Conservation (phyloP, 1,284 basidiomycete species). For the Lignosus rhinocerotis region DNA sequence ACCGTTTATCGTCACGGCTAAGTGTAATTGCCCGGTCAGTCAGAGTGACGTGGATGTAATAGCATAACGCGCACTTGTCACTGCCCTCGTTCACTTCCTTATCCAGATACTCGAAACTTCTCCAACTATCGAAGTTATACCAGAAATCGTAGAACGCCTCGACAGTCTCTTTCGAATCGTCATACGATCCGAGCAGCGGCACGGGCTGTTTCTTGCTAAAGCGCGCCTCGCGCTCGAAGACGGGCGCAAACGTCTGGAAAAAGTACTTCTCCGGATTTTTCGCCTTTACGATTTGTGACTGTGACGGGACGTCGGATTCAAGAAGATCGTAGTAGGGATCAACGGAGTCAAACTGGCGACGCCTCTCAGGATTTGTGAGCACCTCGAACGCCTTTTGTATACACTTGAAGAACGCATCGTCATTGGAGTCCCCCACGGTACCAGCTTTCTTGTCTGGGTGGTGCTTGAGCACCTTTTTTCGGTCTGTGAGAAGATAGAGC, state of each 20-base stretch:
- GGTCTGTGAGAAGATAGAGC: slow-evolving; percentile 53
- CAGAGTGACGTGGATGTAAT: background rate
- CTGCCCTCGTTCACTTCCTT: slow-evolving; percentile 99
- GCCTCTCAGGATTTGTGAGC: slow-evolving; percentile 83
- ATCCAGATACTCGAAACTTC: slow-evolving; percentile 97
- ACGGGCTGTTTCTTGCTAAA: slow-evolving; percentile 93
- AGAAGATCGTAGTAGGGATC: slow-evolving; percentile 78
- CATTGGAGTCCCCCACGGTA: slow-evolving; percentile 74
- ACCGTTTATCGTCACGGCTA: slow-evolving; percentile 97
- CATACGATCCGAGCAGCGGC: slow-evolving; percentile 73
- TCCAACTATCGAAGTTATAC: slow-evolving; percentile 99
- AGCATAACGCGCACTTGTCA: slow-evolving; percentile 65
- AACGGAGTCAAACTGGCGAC: slow-evolving; percentile 96
- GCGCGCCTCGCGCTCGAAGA: slow-evolving; percentile 89
- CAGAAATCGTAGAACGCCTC: slow-evolving; percentile 98
- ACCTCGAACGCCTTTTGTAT: slow-evolving; percentile 97
- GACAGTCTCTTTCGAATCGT: slow-evolving; percentile 81
- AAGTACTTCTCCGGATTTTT: slow-evolving; percentile 62
- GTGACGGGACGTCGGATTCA: slow-evolving; percentile 78
- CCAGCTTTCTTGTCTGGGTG: slow-evolving; percentile 99
- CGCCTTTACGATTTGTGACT: slow-evolving; percentile 60
- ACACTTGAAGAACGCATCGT: slow-evolving; percentile 99
- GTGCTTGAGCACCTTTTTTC: slow-evolving; percentile 98
- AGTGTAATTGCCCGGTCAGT: slow-evolving; percentile 10
- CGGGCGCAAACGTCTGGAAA: slow-evolving; percentile 65